Percentiles rank a stretch among this genome's conserved stretches.
These are phyloP conservation scores for Fusarium udum DNA, from an alignment of 2,329 filamentous ascomycete species.

Conservation along the genomic window DNA sequence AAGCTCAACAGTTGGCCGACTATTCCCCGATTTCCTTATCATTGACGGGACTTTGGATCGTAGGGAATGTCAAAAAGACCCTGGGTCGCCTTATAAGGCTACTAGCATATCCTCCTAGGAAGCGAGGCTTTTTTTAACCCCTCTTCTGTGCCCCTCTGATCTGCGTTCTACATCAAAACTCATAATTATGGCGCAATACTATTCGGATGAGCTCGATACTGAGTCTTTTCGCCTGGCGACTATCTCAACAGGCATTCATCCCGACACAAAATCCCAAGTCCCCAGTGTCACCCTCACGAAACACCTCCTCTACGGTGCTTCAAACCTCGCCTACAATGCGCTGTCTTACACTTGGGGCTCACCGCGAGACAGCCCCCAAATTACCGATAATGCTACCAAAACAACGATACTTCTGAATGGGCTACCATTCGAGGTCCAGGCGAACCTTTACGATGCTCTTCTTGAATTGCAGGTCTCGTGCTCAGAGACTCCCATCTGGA, in stretches of 20 bases:
- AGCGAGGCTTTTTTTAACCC: neutral
- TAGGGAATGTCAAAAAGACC: neutral
- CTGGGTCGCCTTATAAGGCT: neutral
- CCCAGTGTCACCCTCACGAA: neutral
- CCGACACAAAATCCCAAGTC: accelerated
- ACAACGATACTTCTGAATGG: neutral
- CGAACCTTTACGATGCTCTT: neutral
- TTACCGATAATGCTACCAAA: accelerated
- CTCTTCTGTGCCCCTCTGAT: neutral
- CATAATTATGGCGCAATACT: slow-evolving; percentile 1
- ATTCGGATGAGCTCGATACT: neutral
- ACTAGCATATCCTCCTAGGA: neutral
- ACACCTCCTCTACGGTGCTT: neutral
- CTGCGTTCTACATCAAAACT: neutral
- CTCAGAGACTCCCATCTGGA: neutral
- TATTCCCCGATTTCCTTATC: neutral
- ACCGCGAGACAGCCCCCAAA: neutral
- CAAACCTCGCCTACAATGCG: neutral
- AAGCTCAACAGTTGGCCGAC: neutral
- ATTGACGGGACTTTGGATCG: accelerated
- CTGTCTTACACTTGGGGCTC: slow-evolving; percentile 13
- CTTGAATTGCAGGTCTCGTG: neutral
- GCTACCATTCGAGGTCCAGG: accelerated
- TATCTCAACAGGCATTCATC: accelerated
- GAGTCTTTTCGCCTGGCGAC: neutral